Base-by-base conservation (phyloP, 345 rosid species). In the Eucalyptus leucophloia region DNA sequence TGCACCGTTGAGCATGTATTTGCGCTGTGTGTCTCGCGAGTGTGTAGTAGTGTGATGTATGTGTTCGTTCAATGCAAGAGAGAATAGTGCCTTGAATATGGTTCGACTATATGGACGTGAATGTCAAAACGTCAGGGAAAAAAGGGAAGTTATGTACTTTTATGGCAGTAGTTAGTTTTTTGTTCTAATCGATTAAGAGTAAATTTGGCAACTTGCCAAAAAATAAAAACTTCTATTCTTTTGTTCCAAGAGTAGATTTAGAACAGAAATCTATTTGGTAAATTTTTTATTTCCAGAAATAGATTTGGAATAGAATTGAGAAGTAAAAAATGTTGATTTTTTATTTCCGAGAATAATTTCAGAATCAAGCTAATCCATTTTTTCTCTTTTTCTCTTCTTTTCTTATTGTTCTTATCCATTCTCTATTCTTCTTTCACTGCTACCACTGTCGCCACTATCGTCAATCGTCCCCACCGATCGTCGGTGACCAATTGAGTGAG, bases 381-480 rank as follows among this genome's bases (percentile, higher is more conserved):
- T 51, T 17, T 53, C 9, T 19, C 5, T 19, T 18, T 18, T 19
- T 53, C 9, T 53, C 24, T 53, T 17, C 1, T 53, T 19, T 53
- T 53, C 8, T 51, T 51, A 0, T 51, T 51, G 54, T 51, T 17
- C 23, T 7, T 51, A 51, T 17, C 3, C 54, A 51, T 51, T 51
- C 23, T 17, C 54, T 17, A 23, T 51, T 51, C 9, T 51, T 51
- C 9, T 51, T 51, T 51, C 54, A 51, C 4, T 51, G 0, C 7
- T 50, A 1, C 54, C 9, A 2, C 0, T 9, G 0, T 51, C 3
- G 1, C 9, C 23, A 51, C 4, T 51, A 0, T 7, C 9, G 1
- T 17, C 0, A 0, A 0, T 51, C 23, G 0, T 4, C 54, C 0
- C 54, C 54, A 51, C 1, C 0, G 2, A 0, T 17, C 0, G 1